Conservation (phyloP, 2,329 filamentous ascomycete species). For the Alternaria metachromatica region DNA sequence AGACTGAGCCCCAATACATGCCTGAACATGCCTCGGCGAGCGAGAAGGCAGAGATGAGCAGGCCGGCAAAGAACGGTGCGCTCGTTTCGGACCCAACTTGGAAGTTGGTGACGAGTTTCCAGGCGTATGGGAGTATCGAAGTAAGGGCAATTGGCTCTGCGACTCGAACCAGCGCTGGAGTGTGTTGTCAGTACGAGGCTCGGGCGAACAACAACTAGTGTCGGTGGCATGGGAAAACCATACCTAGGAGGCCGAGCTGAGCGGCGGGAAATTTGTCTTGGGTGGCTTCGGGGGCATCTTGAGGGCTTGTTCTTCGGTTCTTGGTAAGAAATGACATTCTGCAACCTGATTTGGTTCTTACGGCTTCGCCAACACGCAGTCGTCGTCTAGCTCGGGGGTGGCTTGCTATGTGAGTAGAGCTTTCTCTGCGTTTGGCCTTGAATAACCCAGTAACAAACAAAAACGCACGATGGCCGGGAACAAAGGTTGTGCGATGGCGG, state of each 20-base stretch:
- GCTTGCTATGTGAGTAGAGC: constrained; percentile 18
- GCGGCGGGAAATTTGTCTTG: constrained; percentile 72
- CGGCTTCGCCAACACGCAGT: constrained; percentile 44
- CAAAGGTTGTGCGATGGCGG: constrained; percentile 2
- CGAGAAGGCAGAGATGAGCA: constrained; percentile 89
- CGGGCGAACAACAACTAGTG: background rate
- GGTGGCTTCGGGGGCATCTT: constrained; percentile 67
- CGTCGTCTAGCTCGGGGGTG: constrained; percentile 14
- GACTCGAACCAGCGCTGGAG: constrained; percentile 82
- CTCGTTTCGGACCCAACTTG: constrained; percentile 45
- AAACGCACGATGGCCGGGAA: background rate
- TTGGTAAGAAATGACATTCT: constrained; percentile 67
- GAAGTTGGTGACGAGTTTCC: constrained; percentile 49
- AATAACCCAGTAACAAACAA: constrained; percentile 7
- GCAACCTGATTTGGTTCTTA: constrained; percentile 60
- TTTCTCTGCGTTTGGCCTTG: constrained; percentile 21
- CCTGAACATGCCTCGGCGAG: constrained; percentile 85
- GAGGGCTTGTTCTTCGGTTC: constrained; percentile 58
- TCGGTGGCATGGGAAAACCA: constrained; percentile 33
- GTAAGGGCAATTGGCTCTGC: constrained; percentile 93
- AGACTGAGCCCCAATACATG: constrained; percentile 62
- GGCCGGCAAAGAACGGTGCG: constrained; percentile 84
- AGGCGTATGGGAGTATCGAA: constrained; percentile 84
- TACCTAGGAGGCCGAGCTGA: constrained; percentile 86
- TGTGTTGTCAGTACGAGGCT: constrained; percentile 5